Base-by-base conservation (phyloP, 495 filamentous ascomycete genomes). In the Pyrenula aspistea region DNA sequence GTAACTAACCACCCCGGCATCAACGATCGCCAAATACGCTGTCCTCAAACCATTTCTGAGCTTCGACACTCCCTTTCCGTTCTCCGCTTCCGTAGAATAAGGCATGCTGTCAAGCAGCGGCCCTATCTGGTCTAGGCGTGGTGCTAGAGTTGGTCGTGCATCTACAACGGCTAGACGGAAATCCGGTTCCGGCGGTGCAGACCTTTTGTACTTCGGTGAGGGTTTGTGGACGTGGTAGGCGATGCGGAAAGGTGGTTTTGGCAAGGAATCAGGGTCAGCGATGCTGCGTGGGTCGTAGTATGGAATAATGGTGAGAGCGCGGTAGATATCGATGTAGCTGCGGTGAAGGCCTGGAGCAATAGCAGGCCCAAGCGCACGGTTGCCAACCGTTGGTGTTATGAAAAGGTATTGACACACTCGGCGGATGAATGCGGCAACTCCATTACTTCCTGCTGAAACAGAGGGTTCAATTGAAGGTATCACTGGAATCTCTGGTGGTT, bases 1-100 rank as follows among this genome's bases (percentile, higher is more conserved):
- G 66, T 88, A 98, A 64, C 91, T 96, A 25, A 90, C 85, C 24
- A 98, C 76, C 0, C 93, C 93, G 56, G 89, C 78, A 64, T 97
- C 93, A 10, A 95, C 88, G 2, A 97, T 81, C 0, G 91, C 93
- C 19, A 98, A 62, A 53, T 96, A 72, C 4, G 90, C 89, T 66
- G 87, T 90, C 57, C 90, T 78, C 65, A 87, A 85, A 12, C 89
- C 93, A 56, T 96, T 83, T 63, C 87, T 91, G 57, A 96, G 67
- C n/a, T 86, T 77, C 57, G 76, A 73, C 21, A 76, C 73, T 8
- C 8, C 19, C 20, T 19, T 52, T 10, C 19, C 19, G 19, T 8
- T 20, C 50, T 73, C 66, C 25, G 63, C 59, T 2, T 59, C 66
- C 0, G 83, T 84, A 0, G 85, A 81, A 54, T 83, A 76, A 0